These are phyloP conservation scores for Sporobolomyces phaffii DNA, from an alignment of 768 basidiomycete genomes.

Conservation along the genomic window DNA sequence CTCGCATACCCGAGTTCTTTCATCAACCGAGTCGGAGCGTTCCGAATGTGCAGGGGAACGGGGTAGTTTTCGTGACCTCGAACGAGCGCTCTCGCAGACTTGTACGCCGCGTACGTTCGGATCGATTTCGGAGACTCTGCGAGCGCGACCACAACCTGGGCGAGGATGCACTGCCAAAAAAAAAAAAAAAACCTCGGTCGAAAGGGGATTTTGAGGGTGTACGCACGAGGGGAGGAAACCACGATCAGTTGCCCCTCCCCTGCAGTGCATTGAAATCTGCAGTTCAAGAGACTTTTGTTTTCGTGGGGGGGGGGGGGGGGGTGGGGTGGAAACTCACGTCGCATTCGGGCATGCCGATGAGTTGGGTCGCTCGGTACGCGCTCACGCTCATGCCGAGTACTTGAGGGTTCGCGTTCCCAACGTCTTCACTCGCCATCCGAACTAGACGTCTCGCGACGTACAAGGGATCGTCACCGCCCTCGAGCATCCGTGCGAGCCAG, in stretches of 20 bases:
- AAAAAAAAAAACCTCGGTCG: no score
- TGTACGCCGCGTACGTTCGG: constrained; percentile 70
- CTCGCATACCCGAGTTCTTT: constrained; percentile 63
- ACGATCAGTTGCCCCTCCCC: no score
- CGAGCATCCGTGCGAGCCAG: constrained; percentile 63
- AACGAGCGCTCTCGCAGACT: constrained; percentile 47
- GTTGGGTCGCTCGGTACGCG: constrained; percentile 49
- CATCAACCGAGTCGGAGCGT: constrained; percentile 69
- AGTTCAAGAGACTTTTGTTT: no score
- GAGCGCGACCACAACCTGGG: constrained; percentile 70
- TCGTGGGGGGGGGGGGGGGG: no score
- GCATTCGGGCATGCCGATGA: constrained; percentile 68
- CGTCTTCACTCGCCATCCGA: constrained; percentile 78
- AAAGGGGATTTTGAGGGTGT: no score
- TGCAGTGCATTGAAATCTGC: no score
- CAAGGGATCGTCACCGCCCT: constrained; percentile 56
- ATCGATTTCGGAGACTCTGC: constrained; percentile 78
- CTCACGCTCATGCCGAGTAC: constrained; percentile 60
- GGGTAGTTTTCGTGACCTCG: constrained; percentile 21
- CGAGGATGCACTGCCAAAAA: constrained; percentile 57
- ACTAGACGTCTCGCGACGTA: constrained; percentile 69
- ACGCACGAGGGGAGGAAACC: no score
- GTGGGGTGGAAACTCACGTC: constrained; percentile 37
- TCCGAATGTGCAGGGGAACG: constrained; percentile 65
- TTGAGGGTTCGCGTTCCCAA: constrained; percentile 71